Conservation (phyloP, 192 early-diverging fungal genomes). For the Coemansia asiatica region DNA sequence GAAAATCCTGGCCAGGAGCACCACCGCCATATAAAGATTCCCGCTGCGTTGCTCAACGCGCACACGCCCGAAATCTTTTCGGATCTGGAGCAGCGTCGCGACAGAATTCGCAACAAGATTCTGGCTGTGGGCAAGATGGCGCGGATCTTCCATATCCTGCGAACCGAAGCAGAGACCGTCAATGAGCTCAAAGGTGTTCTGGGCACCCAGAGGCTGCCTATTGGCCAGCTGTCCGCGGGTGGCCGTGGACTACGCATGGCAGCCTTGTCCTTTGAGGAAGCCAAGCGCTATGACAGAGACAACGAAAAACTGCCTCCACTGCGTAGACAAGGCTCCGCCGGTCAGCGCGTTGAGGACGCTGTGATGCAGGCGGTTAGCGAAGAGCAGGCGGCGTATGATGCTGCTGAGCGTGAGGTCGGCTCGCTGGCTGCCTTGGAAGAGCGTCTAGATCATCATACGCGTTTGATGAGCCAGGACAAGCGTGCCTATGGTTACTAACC, state of each 20-base stretch:
- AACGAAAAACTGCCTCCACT: conserved; percentile 89
- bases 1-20: background rate
- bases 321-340: conserved; percentile 17
- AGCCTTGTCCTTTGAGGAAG: conserved; percentile 91
- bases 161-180: conserved; percentile 89
- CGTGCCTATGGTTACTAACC: conserved; percentile 29
- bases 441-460: conserved; percentile 36
- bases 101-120: conserved; percentile 58
- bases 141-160: conserved; percentile 82
- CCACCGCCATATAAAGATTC: background rate
- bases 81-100: conserved; percentile 62
- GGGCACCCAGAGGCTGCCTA: conserved; percentile 81
- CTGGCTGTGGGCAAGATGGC: conserved; percentile 91
- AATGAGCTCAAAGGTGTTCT: conserved; percentile 90
- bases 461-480: conserved; percentile 25
- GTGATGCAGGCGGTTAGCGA: conserved; percentile 23
- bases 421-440: conserved; percentile 35
- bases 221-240: conserved; percentile 83
- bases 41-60: conserved; percentile 6
- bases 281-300: conserved; percentile 83
- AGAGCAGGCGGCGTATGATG: conserved; percentile 40
- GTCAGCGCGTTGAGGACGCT: conserved; percentile 32
- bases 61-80: background rate
- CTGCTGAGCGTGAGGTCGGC: conserved; percentile 25
- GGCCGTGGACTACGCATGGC: conserved; percentile 88